These are phyloP conservation scores for Arachnopeziza araneosa DNA, from an alignment of 2,329 filamentous ascomycete species.

Conservation along the genomic window DNA sequence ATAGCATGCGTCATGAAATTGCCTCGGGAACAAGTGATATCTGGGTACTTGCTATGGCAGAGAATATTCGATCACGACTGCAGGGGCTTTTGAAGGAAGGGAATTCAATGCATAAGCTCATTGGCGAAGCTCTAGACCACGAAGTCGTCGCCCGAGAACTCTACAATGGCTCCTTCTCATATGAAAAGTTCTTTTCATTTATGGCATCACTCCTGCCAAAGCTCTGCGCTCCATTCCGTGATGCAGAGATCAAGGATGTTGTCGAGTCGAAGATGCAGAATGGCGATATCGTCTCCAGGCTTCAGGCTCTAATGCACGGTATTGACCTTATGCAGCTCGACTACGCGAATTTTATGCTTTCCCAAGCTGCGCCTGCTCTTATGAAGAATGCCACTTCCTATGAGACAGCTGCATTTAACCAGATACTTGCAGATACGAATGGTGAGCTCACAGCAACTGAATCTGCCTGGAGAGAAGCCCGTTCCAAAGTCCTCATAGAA, in stretches of 20 bases:
- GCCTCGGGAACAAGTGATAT: conserved; percentile 58
- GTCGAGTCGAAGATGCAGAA: conserved; percentile 54
- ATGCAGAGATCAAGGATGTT: conserved; percentile 66
- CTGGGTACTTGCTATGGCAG: conserved; percentile 65
- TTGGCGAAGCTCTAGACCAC: conserved; percentile 69
- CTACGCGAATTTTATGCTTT: conserved; percentile 75
- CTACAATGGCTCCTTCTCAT: conserved; percentile 67
- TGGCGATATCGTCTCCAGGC: conserved; percentile 66
- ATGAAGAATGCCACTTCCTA: conserved; percentile 67
- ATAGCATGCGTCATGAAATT: conserved; percentile 56
- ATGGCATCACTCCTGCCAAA: conserved; percentile 72
- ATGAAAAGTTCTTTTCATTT: conserved; percentile 72
- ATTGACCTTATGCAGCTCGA: conserved; percentile 75
- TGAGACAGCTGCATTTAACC: conserved; percentile 65
- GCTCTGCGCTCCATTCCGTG: conserved; percentile 75
- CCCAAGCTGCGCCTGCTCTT: conserved; percentile 64
- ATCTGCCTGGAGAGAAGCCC: conserved; percentile 60
- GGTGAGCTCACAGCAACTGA: conserved; percentile 54
- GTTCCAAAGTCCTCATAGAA: conserved; percentile 60
- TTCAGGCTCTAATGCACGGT: conserved; percentile 69
- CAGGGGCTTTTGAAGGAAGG: conserved; percentile 65
- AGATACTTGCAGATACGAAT: conserved; percentile 53
- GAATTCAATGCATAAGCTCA: conserved; percentile 68
- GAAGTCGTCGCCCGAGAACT: conserved; percentile 67
- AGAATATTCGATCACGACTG: conserved; percentile 66